Base-by-base conservation (phyloP, 371 early-diverging fungal species). In the Vavraia culicis region DNA sequence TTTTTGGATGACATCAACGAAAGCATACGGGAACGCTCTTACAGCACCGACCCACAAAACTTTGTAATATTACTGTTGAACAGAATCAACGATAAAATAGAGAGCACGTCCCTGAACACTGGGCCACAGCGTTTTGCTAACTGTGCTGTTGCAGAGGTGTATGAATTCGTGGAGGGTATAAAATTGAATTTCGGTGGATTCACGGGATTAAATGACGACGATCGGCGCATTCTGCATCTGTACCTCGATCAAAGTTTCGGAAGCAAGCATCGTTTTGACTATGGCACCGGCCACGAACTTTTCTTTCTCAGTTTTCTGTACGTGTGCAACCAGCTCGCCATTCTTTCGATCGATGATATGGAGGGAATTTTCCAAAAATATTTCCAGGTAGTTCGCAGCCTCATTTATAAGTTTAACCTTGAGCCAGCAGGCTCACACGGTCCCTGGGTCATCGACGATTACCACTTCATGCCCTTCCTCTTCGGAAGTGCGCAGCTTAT, bases 341-440 rank as follows among this genome's bases (percentile, higher is more conserved):
- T 16, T 7, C 23, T 65, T 52, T 71, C 20, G 0, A 13, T 60
- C 18, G 31, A 52, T 31, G 49, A 52, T 11, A 21, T 67, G 4
- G 54, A 50, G 22, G 23, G 13, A 55, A 54, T 87, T n/a, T 83
- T 96, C 66, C 76, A 75, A 54, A 75, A 77, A 52, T 95, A 95
- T 66, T 75, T 91, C 33, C 69, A 72, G 1, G 59, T 88, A 16
- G 82, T 88, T 76, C 74, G 89, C 41, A 71, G 73, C 33, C 69
- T 90, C 21, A 90, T 94, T 61, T 73, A 76, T 49, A 75, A 77
- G 20, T 96, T 89, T 71, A 81, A 82, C 77, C 71, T 96, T 13
- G 95, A 94, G 62, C 93, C 98, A 4, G 98, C 98, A 8, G 98
- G 98, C 0, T 82, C 83, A 8, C 88, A 91, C 59, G 98, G 98